phyloP scores from a whole-genome alignment of 495 filamentous ascomycete species.

The Penicillium bialowiezense region DNA sequence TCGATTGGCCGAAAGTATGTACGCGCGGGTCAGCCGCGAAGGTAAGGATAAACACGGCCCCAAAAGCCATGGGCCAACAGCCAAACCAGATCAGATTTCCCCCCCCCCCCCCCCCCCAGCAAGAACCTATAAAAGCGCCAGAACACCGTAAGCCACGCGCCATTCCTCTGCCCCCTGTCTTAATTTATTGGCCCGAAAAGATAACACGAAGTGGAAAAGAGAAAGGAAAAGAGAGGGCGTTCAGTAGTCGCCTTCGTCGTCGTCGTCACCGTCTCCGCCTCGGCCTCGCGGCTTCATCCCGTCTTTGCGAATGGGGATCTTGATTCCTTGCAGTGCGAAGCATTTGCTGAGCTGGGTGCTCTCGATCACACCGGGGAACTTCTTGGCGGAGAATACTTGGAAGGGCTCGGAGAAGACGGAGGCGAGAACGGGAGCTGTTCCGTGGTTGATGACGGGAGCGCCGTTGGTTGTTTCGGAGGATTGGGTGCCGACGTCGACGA shows the following conservation, averaged over 20 bases:
- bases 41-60: conserved; percentile 17
- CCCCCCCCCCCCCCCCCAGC: conserved; percentile 25
- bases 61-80: conserved; percentile 4
- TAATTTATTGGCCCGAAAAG: conserved; percentile 13
- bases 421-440: conserved; percentile 80
- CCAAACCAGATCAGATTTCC: conserved; percentile 14
- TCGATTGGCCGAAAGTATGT: conserved; percentile 16
- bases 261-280: conserved; percentile 62
- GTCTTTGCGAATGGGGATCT: conserved; percentile 92
- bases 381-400: conserved; percentile 94
- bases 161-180: conserved; percentile 13
- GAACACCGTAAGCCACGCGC: conserved; percentile 35
- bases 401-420: conserved; percentile 86
- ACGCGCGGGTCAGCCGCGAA: conserved; percentile 16
- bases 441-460: conserved; percentile 63
- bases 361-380: conserved; percentile 96
- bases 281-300: conserved; percentile 60
- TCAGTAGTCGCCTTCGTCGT: conserved; percentile 36
- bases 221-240: conserved; percentile 4
- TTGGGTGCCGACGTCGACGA: conserved; percentile 73
- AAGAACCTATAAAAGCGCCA: conserved; percentile 26
- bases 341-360: conserved; percentile 89
- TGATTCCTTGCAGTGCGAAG: conserved; percentile 94
- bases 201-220: conserved; percentile 10
- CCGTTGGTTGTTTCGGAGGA: conserved; percentile 34